Base-by-base conservation (phyloP, 306 rosid genomes). In the Cucurbita maxima region DNA sequence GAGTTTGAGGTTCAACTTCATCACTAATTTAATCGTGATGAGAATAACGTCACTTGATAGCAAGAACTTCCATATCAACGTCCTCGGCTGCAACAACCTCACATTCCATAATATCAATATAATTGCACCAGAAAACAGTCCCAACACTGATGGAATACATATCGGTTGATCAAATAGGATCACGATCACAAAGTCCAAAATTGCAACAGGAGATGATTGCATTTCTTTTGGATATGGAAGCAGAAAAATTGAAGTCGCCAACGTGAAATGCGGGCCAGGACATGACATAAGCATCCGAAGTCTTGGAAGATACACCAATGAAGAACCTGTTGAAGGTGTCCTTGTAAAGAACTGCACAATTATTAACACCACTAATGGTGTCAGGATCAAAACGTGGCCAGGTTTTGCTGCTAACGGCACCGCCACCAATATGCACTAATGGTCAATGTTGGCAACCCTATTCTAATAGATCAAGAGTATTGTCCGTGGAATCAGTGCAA, bases 401-500 rank as follows among this genome's bases (percentile, higher is more conserved):
- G n/a, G n/a, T n/a, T n/a, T n/a, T n/a, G n/a, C n/a, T n/a, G n/a
- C n/a, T n/a, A n/a, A n/a, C n/a, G n/a, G n/a, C n/a, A n/a, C n/a
- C n/a, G n/a, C n/a, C n/a, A n/a, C n/a, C n/a, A n/a, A n/a, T n/a
- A n/a, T n/a, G n/a, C n/a, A n/a, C n/a, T n/a, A n/a, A n/a, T n/a
- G n/a, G n/a, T n/a, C n/a, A n/a, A n/a, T n/a, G n/a, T n/a, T n/a
- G n/a, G n/a, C n/a, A n/a, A n/a, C n/a, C n/a, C n/a, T n/a, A n/a
- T n/a, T n/a, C n/a, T n/a, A n/a, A 72, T 84, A 4, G 88, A 88
- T 59, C 91, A 86, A 77, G 84, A 76, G 38, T 85, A 89, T 30
- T 86, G 91, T 75, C 90, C 91, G 7, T 80, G 76, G 75, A 79
- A 82, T 37, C 73, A 72, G 0, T 86, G 91, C 75, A 63, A 72